Conservation (phyloP, 768 basidiomycete genomes). For the Coprinopsis marcescibilis region DNA sequence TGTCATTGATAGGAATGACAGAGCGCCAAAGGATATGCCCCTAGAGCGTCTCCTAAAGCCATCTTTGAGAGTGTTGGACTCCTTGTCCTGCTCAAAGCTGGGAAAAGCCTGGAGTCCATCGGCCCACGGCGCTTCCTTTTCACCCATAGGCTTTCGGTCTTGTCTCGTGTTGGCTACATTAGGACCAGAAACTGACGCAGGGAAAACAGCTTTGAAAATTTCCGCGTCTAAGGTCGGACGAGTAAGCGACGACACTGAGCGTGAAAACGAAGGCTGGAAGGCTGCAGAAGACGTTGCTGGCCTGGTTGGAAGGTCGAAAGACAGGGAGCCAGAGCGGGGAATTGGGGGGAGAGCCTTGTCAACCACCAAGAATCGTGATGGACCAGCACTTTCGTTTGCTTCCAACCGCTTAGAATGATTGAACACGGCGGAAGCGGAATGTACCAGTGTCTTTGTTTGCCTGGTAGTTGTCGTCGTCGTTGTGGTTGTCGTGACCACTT, state of each 20-base stretch:
- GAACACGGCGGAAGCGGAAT: background rate
- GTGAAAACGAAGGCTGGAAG: conserved; percentile 33
- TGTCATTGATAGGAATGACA: conserved; percentile 32
- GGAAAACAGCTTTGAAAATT: too few species aligned
- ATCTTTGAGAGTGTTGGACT: background rate
- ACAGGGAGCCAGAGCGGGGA: conserved; percentile 11
- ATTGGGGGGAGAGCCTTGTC: conserved; percentile 21
- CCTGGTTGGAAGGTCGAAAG: conserved; percentile 8
- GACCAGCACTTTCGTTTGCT: conserved; percentile 4
- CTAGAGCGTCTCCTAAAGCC: conserved; percentile 34
- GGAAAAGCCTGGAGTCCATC: background rate
- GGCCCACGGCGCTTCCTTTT: background rate
- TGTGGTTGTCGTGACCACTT: conserved; percentile 39
- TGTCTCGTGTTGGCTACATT: too few species aligned
- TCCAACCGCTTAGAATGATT: background rate
- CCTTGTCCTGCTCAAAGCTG: background rate
- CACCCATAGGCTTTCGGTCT: too few species aligned
- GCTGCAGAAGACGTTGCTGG: background rate
- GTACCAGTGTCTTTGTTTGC: conserved; percentile 23
- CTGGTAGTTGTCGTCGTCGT: conserved; percentile 34
- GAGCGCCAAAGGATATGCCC: conserved; percentile 52
- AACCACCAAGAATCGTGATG: conserved; percentile 3
- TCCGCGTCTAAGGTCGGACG: conserved; percentile 25
- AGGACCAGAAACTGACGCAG: too few species aligned
- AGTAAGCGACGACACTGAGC: conserved; percentile 45